These are phyloP conservation scores for Sporothrix phasma DNA, from an alignment of 2,329 filamentous ascomycete genomes.

Conservation along the genomic window DNA sequence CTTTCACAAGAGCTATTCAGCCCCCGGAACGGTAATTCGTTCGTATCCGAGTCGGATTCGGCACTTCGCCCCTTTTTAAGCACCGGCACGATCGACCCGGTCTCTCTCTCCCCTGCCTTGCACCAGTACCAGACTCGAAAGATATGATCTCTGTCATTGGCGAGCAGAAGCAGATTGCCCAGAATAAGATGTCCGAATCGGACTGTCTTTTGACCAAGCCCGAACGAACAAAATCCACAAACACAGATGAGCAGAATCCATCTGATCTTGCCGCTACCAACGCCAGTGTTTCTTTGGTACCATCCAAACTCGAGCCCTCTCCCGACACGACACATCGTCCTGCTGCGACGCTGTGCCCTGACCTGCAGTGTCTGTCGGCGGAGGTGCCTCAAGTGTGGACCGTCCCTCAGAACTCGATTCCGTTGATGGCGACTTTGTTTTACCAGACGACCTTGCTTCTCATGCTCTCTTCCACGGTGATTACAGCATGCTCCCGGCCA, in stretches of 20 bases:
- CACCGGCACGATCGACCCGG: constrained; percentile 47
- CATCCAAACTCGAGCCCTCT: constrained; percentile 35
- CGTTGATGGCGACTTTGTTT: constrained; percentile 33
- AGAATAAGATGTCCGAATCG: background rate
- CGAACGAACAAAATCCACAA: background rate
- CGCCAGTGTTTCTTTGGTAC: constrained; percentile 20
- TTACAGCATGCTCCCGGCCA: constrained; percentile 58
- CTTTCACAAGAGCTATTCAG: constrained; percentile 51
- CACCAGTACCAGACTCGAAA: constrained; percentile 39
- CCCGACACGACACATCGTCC: constrained; percentile 99
- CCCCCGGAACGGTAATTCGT: constrained; percentile 32
- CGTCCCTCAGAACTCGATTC: constrained; percentile 34
- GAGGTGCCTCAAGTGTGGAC: constrained; percentile 42
- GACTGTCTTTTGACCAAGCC: background rate
- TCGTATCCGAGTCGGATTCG: constrained; percentile 24
- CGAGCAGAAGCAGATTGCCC: background rate
- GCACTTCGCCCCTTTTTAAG: constrained; percentile 35
- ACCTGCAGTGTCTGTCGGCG: constrained; percentile 99
- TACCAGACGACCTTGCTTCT: constrained; percentile 51
- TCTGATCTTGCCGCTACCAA: constrained; percentile 12
- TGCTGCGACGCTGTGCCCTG: constrained; percentile 97
- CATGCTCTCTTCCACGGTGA: constrained; percentile 58
- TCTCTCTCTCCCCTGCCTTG: constrained; percentile 50
- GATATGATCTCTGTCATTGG: constrained; percentile 19
- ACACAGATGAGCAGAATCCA: background rate